Base-by-base conservation (phyloP, 208 protist genomes). In the Trypanosoma lewisi region DNA sequence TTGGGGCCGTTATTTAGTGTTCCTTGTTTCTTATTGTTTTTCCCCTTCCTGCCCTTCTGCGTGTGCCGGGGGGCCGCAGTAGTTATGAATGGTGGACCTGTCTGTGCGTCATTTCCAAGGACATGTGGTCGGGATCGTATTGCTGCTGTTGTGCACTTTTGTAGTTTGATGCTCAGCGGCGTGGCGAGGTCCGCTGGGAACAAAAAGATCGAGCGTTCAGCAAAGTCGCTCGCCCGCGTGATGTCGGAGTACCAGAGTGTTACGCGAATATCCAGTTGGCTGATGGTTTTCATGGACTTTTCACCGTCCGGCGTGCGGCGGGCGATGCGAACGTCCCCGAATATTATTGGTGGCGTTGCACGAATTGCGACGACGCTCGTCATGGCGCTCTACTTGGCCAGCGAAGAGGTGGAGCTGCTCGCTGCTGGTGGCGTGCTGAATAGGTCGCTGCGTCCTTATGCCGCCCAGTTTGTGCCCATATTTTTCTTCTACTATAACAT, bases 401-500 rank as follows among this genome's bases (percentile, higher is more conserved):
- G 76, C 19, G 88, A 94, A 71, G 85, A 92, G 76, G 55, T 89
- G n/a, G 66, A 73, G 42, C 56, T 94, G n/a, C 70, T 82, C 1
- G 55, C 81, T 23, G 89, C 80, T 64, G 47, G 73, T 42, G 70
- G 75, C 44, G 85, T 89, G 41, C 23, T 87, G 23, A 51, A 67
- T 31, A 39, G 55, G 2, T 56, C 25, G 0, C 45, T 80, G 23
- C 78, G 65, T 30, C 73, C 76, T 49, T 75, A 77, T 57, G 67
- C 78, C 47, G 87, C 82, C 60, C 77, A 81, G 66, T 69, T 92
- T 31, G 81, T 84, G 49, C 85, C 87, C 42, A 77, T 90, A 41
- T 88, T 85, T 67, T 69, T 94, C 58, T 94, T 94, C 73, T 94
- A 78, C 67, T 92, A 82, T n/a, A 94, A 91, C 65, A 52, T 94